These are phyloP conservation scores for Ophiostoma sp. DNA, from an alignment of 2,329 filamentous ascomycete species.

Conservation along the genomic window DNA sequence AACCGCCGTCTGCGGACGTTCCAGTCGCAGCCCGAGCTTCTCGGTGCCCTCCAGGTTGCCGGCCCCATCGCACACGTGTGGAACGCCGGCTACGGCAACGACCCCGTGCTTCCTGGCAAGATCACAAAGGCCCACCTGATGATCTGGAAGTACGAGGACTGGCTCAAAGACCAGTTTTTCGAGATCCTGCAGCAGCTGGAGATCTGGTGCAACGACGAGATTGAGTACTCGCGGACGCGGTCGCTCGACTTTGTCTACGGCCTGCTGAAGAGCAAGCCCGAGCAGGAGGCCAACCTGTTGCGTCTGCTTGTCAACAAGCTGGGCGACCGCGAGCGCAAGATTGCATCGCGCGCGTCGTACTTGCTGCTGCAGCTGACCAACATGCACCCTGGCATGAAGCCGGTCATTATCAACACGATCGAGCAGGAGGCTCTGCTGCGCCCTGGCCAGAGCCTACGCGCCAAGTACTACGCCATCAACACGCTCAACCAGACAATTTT, in stretches of 20 bases:
- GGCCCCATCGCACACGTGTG: conserved; percentile 35
- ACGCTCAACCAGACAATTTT: conserved; percentile 96
- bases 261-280: conserved; percentile 88
- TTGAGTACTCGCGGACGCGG: conserved; percentile 83
- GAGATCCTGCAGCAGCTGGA: conserved; percentile 88
- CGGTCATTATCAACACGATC: conserved; percentile 74
- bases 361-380: conserved; percentile 86
- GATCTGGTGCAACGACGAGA: conserved; percentile 88
- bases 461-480: conserved; percentile 93
- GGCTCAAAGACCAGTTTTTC: conserved; percentile 91
- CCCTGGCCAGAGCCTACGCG: conserved; percentile 78
- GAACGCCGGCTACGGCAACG: conserved; percentile 47
- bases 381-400: conserved; percentile 89
- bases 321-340: conserved; percentile 91
- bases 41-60: conserved; percentile 58
- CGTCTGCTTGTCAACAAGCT: conserved; percentile 93
- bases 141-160: conserved; percentile 88
- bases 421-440: conserved; percentile 85
- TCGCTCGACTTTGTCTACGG: conserved; percentile 89
- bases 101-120: conserved; percentile 66
- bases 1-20: conserved; percentile 79
- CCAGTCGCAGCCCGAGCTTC: conserved; percentile 68
- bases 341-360: conserved; percentile 88
- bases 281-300: conserved; percentile 92
- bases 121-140: conserved; percentile 75